Percentiles rank a stretch among this genome's conserved stretches.
Evolutionary conservation across 2,329 filamentous ascomycete species (phyloP).

Genomic region (Pseudopyricularia cyperi): DNA sequence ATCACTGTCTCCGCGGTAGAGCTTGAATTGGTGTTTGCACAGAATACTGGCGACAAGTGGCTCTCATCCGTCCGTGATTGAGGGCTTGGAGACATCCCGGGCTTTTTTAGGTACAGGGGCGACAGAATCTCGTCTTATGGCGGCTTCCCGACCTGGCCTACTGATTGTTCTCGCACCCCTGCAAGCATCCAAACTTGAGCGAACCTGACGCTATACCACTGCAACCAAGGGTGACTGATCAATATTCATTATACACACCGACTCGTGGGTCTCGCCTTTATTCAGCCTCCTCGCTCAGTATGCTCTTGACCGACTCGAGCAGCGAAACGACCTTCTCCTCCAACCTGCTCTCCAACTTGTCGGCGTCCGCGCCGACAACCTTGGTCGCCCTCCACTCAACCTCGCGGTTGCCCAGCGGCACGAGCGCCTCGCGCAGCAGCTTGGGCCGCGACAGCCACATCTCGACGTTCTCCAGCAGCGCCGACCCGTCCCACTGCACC

Average conservation of each 20-base stretch:
- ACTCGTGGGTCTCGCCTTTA: conserved; percentile 5
- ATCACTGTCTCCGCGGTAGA: neutral
- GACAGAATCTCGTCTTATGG: no score
- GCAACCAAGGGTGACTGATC: neutral
- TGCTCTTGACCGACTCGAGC: conserved; percentile 45
- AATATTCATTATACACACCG: neutral
- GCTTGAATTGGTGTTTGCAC: no score
- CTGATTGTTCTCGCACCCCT: neutral
- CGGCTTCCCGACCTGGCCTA: neutral
- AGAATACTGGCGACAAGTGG: no score
- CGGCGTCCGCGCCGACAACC: conserved; percentile 17
- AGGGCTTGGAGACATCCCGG: no score
- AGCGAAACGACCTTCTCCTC: conserved; percentile 66
- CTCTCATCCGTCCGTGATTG: no score
- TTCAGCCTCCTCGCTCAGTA: conserved; percentile 39
- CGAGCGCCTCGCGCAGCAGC: conserved; percentile 57
- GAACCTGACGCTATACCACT: neutral
- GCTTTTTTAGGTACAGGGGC: no score
- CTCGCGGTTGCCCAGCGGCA: conserved; percentile 63
- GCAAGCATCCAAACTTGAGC: no score
- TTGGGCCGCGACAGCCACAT: conserved; percentile 62
- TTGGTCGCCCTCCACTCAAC: conserved; percentile 42
- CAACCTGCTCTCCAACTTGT: conserved; percentile 47
- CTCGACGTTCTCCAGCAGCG: conserved; percentile 70
- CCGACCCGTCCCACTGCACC: conserved; percentile 61